phyloP scores from a whole-genome alignment of 2,329 filamentous ascomycete genomes.

The Aureobasidium subglaciale region DNA sequence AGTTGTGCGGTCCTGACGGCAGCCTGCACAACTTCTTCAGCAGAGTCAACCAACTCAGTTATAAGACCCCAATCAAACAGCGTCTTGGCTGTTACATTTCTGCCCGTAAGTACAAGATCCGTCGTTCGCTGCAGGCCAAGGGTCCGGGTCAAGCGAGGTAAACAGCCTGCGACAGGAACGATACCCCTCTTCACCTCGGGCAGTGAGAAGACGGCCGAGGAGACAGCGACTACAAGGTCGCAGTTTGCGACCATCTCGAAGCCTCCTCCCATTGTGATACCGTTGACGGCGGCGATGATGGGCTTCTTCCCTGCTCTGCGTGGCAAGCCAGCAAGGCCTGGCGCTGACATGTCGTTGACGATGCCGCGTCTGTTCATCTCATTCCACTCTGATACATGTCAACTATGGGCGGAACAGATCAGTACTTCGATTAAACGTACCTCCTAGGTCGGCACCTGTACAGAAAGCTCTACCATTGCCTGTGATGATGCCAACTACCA shows the following conservation, averaged over 20 bases:
- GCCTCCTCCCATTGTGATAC: slow-evolving; percentile 50
- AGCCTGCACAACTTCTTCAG: slow-evolving; percentile 23
- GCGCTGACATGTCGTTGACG: slow-evolving; percentile 23
- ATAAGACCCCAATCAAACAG: slow-evolving; percentile 36
- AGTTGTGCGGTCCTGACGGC: slow-evolving; percentile 18
- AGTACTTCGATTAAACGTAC: slow-evolving; percentile 26
- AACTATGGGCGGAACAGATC: not conserved
- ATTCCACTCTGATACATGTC: slow-evolving; percentile 23
- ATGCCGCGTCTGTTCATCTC: slow-evolving; percentile 20
- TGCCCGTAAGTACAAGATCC: slow-evolving; percentile 45
- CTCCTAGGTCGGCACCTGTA: slow-evolving; percentile 50
- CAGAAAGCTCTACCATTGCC: slow-evolving; percentile 50
- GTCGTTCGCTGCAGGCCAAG: slow-evolving; percentile 43
- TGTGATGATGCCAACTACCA: slow-evolving; percentile 38
- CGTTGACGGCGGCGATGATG: slow-evolving; percentile 54
- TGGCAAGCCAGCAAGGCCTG: slow-evolving; percentile 51
- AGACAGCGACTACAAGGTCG: slow-evolving; percentile 49
- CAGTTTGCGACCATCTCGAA: slow-evolving; percentile 52
- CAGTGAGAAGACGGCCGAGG: slow-evolving; percentile 45
- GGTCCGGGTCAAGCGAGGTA: slow-evolving; percentile 45
- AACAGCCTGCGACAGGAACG: slow-evolving; percentile 46
- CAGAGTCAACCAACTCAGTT: slow-evolving; percentile 32
- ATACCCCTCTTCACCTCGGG: slow-evolving; percentile 51
- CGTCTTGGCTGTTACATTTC: slow-evolving; percentile 39
- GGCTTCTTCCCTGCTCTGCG: slow-evolving; percentile 53